Evolutionary conservation across 148 eudicot genomes (phyloP).

Genomic region (Cornus suecica): DNA sequence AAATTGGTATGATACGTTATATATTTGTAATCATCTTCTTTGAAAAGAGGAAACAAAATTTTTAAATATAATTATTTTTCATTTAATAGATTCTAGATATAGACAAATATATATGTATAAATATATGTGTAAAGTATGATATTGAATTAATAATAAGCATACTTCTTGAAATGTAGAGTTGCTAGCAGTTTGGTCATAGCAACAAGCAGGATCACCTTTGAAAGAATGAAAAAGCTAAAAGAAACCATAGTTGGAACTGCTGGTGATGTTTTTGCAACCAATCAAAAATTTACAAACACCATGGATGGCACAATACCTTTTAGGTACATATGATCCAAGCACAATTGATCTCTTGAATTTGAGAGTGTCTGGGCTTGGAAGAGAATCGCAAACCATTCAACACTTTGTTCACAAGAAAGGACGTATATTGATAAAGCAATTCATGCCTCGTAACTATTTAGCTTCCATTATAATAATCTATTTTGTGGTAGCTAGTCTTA

Average conservation of each 20-base stretch:
- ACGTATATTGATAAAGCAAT: slow-evolving; percentile 42
- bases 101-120: too few relatives aligned
- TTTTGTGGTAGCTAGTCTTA: slow-evolving; percentile 1
- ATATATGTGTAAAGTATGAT: too few relatives aligned
- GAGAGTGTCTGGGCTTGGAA: slow-evolving; percentile 41
- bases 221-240: slow-evolving; percentile 39
- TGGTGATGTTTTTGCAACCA: slow-evolving; percentile 35
- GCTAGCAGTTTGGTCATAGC: slow-evolving; percentile 45
- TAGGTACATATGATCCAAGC: slow-evolving; percentile 52
- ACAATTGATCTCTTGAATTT: slow-evolving; percentile 38
- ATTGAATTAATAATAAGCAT: not conserved
- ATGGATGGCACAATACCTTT: slow-evolving; percentile 34
- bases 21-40: too few relatives aligned
- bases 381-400: slow-evolving; percentile 40
- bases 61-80: too few relatives aligned
- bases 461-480: not conserved
- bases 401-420: slow-evolving; percentile 32
- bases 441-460: slow-evolving; percentile 39
- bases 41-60: not conserved
- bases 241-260: slow-evolving; percentile 50
- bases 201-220: slow-evolving; percentile 35
- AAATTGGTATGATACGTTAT: too few relatives aligned
- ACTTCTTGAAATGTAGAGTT: slow-evolving; percentile 33
- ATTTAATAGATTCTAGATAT: too few relatives aligned
- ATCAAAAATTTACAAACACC: slow-evolving; percentile 36